Evolutionary conservation across 2,329 filamentous ascomycete genomes (phyloP).

Genomic region (Aureobasidium melanogenum): DNA sequence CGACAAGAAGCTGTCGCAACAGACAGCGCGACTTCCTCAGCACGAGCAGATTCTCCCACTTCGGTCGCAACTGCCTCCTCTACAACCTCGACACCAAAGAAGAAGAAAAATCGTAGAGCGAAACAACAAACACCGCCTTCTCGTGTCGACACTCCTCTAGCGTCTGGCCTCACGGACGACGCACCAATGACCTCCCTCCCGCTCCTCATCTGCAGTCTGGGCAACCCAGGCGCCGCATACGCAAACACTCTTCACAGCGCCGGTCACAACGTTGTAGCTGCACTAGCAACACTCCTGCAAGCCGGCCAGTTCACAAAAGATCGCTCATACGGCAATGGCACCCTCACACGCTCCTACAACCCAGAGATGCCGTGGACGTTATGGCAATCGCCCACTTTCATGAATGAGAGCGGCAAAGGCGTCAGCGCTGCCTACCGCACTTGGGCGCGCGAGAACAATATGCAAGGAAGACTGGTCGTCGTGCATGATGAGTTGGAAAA

Average conservation of each 20-base stretch:
- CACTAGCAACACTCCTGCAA: slow-evolving; percentile 44
- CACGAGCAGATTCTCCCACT: not conserved
- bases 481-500: slow-evolving; percentile 85
- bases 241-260: slow-evolving; percentile 76
- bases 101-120: not conserved
- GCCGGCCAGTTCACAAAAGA: slow-evolving; percentile 26
- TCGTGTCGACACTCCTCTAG: not conserved
- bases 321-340: slow-evolving; percentile 26
- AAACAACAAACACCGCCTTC: not conserved
- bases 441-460: slow-evolving; percentile 32
- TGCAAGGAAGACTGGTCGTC: slow-evolving; percentile 54
- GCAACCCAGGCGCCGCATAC: slow-evolving; percentile 66
- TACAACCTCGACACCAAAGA: not conserved
- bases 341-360: not conserved
- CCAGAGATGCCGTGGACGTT: slow-evolving; percentile 47
- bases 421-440: slow-evolving; percentile 57
- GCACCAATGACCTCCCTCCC: slow-evolving; percentile 19
- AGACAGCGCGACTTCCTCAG: not conserved
- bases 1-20: slow-evolving; percentile 1
- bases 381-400: slow-evolving; percentile 65
- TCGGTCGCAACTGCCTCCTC: not conserved
- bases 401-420: slow-evolving; percentile 76
- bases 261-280: slow-evolving; percentile 67
- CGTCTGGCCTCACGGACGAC: not conserved
- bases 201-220: slow-evolving; percentile 77